Evolutionary conservation across 2,329 filamentous ascomycete genomes (phyloP).

Genomic region (Pyrenophora seminiperda): DNA sequence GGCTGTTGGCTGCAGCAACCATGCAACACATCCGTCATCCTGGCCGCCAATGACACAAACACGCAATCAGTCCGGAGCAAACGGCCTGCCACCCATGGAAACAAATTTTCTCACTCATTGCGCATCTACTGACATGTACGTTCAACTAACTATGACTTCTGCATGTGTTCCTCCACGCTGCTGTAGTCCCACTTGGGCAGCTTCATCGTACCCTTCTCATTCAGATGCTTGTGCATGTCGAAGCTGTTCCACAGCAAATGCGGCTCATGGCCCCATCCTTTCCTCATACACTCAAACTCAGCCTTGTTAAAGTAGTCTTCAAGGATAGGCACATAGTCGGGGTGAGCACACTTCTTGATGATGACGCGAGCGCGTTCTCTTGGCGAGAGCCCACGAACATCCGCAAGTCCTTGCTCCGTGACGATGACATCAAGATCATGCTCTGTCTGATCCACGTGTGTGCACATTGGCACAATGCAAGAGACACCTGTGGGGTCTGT

Average conservation of each 20-base stretch:
- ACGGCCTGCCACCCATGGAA: neutral
- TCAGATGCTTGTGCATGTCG: constrained; percentile 84
- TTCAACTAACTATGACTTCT: neutral
- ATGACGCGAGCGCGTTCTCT: constrained; percentile 82
- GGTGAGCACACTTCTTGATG: constrained; percentile 85
- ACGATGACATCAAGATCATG: constrained; percentile 91
- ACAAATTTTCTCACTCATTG: no score
- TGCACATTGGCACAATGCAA: constrained; percentile 94
- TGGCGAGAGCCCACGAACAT: constrained; percentile 80
- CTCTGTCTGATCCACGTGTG: constrained; percentile 90
- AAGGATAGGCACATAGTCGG: constrained; percentile 81
- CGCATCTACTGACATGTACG: no score
- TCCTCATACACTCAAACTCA: constrained; percentile 81
- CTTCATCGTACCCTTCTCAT: constrained; percentile 89
- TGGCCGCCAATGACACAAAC: neutral
- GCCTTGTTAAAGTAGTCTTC: constrained; percentile 83
- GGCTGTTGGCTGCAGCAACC: constrained; percentile 14
- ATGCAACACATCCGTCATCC: constrained; percentile 2
- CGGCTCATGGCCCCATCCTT: constrained; percentile 89
- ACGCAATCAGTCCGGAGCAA: neutral
- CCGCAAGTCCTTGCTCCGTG: constrained; percentile 77
- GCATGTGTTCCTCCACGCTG: constrained; percentile 14
- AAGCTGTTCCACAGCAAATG: constrained; percentile 85
- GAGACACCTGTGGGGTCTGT: constrained; percentile 79
- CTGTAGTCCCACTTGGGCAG: constrained; percentile 65